Evolutionary conservation across 2,329 filamentous ascomycete genomes (phyloP), one percentile per base, ranked within the genome.

Genomic region (Onygena corvina): DNA sequence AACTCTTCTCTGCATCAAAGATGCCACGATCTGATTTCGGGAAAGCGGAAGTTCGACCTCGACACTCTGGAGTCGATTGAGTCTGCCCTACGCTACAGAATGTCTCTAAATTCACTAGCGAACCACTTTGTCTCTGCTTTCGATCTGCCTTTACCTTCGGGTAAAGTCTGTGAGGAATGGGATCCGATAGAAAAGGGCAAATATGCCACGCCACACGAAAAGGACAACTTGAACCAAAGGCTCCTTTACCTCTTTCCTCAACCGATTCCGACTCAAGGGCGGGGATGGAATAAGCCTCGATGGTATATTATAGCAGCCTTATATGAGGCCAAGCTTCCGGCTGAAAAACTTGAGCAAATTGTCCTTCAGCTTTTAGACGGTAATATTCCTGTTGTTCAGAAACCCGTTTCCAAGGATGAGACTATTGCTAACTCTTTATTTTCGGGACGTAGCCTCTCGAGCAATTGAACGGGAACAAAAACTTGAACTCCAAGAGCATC

Each of bases 1-100:
- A 50, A 50, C 14, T 23, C 36, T 12, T 12, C n/a, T 4, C 18
- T 40, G 12, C 36, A 40, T 40, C 36, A 40, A 40, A 9, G 25
- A 4, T 40, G 36, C n/a, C 4, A 2, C 3, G 36, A 40, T n/a
- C 36, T 40, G 2, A 3, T 40, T 23, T 3, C 18, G 5, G n/a
- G 34, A 18, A 25, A n/a, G 25, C n/a, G 11, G 20, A n/a, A 16
- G n/a, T 40, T 40, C 11, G 25, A n/a, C 3, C 8, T 6, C 1
- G 8, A 7, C 6, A 9, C 2, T 20, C 36, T 40, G 2, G 20
- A 21, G 11, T 2, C 11, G 8, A 25, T 40, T 23, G 36, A 40
- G 36, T 21, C 36, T 5, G n/a, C 36, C 3, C n/a, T 40, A 40
- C 36, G 14, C 11, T 40, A 23, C 20, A 18, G 36, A 4, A 40